Conservation (phyloP, 805 yeast genomes). For the Metschnikowia aberdeeniae region DNA sequence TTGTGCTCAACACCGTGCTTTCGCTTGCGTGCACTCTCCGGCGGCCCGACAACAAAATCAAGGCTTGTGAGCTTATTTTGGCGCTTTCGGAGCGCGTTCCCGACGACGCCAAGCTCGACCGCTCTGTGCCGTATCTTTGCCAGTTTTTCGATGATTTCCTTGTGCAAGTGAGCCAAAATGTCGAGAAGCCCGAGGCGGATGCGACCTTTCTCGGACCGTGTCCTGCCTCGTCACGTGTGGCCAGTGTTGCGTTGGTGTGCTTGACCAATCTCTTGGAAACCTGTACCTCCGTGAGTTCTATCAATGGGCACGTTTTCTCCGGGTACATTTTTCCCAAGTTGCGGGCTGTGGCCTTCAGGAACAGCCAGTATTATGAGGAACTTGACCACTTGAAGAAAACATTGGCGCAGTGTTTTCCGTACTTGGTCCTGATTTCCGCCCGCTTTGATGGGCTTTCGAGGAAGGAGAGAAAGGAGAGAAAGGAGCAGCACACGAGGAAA, state of each 20-base stretch:
- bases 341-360: slow-evolving; percentile 20
- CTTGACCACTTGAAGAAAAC: slow-evolving; percentile 46
- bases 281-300: slow-evolving; percentile 63
- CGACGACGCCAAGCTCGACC: slow-evolving; percentile 82
- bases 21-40: slow-evolving; percentile 59
- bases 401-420: slow-evolving; percentile 71
- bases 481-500: slow-evolving; percentile 1
- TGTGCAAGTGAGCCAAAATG: slow-evolving; percentile 1
- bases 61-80: slow-evolving; percentile 72
- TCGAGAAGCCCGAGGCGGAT: neutral
- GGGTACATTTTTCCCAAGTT: slow-evolving; percentile 80
- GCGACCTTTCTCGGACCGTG: slow-evolving; percentile 4
- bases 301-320: slow-evolving; percentile 72
- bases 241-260: slow-evolving; percentile 58
- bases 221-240: slow-evolving; percentile 52
- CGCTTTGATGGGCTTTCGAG: slow-evolving; percentile 34
- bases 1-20: slow-evolving; percentile 54
- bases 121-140: slow-evolving; percentile 77
- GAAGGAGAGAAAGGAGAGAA: neutral
- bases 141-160: slow-evolving; percentile 62
- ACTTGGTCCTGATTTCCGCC: slow-evolving; percentile 61
- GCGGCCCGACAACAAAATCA: slow-evolving; percentile 54
- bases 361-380: slow-evolving; percentile 26
- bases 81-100: slow-evolving; percentile 71
- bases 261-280: slow-evolving; percentile 64